Evolutionary conservation across 2,329 filamentous ascomycete genomes (phyloP).

Genomic region (Lasiodiplodia theobromae): DNA sequence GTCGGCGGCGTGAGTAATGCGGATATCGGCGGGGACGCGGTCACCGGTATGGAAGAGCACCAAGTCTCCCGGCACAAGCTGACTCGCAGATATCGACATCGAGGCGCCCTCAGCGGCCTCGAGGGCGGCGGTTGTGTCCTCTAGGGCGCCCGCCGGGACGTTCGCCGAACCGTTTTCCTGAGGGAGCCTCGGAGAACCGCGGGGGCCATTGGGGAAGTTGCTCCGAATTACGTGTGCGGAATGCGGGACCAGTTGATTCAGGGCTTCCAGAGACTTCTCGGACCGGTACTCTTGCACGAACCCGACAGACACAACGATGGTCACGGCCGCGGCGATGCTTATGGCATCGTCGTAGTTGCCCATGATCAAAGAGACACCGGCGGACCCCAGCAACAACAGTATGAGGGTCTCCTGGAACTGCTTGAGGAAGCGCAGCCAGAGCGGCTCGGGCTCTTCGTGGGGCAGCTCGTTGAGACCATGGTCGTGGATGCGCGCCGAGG

Average conservation of each 20-base stretch:
- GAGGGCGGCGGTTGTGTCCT: conserved; percentile 66
- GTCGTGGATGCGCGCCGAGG: conserved; percentile 76
- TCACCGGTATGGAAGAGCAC: conserved; percentile 96
- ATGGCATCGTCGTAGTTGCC: conserved; percentile 94
- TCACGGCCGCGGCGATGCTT: conserved; percentile 94
- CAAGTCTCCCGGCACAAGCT: conserved; percentile 90
- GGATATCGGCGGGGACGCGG: conserved; percentile 93
- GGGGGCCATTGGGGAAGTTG: conserved; percentile 41
- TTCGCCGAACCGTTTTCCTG: conserved; percentile 33
- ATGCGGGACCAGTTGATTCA: conserved; percentile 93
- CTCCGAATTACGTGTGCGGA: conserved; percentile 89
- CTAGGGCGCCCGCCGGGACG: conserved; percentile 44
- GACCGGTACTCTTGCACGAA: conserved; percentile 98
- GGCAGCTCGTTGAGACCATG: conserved; percentile 94
- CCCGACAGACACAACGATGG: conserved; percentile 94
- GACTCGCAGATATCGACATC: conserved; percentile 82
- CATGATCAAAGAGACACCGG: conserved; percentile 85
- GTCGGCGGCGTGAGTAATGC: conserved; percentile 88
- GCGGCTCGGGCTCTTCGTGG: conserved; percentile 88
- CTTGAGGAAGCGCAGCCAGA: conserved; percentile 94
- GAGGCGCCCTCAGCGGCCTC: conserved; percentile 75
- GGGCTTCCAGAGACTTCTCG: conserved; percentile 93
- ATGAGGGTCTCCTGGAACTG: conserved; percentile 98
- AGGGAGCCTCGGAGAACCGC: neutral
- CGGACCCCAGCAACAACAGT: conserved; percentile 86